Conservation (phyloP, 331 rosid genomes). For the Quercus lobata region DNA sequence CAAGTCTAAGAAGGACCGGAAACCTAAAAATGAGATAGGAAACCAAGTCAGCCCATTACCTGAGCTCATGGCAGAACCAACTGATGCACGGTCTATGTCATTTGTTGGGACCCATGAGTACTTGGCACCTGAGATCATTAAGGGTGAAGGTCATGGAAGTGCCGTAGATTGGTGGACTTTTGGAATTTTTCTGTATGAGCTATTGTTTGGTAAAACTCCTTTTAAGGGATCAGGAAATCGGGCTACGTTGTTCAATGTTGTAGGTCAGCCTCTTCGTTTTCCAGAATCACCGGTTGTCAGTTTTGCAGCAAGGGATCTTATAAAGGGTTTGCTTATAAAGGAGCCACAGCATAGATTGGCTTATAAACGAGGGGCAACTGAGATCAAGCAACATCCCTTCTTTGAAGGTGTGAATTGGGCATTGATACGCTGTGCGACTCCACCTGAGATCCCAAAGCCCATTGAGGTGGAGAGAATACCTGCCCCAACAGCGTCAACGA, state of each 20-base stretch:
- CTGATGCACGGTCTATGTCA: slow-evolving; percentile 94
- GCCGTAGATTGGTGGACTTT: slow-evolving; percentile 99
- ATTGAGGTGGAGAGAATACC: slow-evolving; percentile 81
- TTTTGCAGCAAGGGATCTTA: slow-evolving; percentile 90
- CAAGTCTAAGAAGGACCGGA: slow-evolving; percentile 85
- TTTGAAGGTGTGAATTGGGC: slow-evolving; percentile 99
- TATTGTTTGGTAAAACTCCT: slow-evolving; percentile 91
- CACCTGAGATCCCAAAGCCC: slow-evolving; percentile 85
- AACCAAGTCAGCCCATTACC: slow-evolving; percentile 90
- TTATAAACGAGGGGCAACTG: slow-evolving; percentile 88
- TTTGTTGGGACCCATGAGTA: slow-evolving; percentile 95
- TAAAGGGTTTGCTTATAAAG: slow-evolving; percentile 86
- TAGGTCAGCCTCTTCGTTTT: slow-evolving; percentile 84
- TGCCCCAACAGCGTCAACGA: slow-evolving; percentile 52
- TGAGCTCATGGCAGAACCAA: slow-evolving; percentile 93
- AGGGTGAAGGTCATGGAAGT: slow-evolving; percentile 98
- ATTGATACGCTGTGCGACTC: slow-evolving; percentile 90
- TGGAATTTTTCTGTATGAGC: slow-evolving; percentile 86
- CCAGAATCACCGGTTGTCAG: slow-evolving; percentile 92
- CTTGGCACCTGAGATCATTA: slow-evolving; percentile 91
- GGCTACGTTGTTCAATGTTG: slow-evolving; percentile 82
- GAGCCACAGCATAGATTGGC: slow-evolving; percentile 93
- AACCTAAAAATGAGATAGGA: slow-evolving; percentile 68
- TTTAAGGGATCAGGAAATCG: slow-evolving; percentile 94
- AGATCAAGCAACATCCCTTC: slow-evolving; percentile 90